phyloP scores from a whole-genome alignment of 352 stramenopile genomes.

The Phytophthora palmivora region DNA sequence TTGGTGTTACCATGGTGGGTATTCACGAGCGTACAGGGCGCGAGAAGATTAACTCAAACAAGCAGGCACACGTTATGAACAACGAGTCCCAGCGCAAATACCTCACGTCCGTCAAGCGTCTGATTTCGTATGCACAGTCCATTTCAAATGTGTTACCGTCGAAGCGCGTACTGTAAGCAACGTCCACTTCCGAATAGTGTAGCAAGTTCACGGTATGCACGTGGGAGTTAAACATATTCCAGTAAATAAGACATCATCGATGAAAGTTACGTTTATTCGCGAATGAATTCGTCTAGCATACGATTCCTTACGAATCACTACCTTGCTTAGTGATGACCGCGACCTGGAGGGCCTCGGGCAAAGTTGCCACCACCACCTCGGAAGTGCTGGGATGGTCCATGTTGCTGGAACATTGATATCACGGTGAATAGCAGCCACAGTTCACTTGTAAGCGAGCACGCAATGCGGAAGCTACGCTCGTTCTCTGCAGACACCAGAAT shows the following conservation, averaged over 20 bases:
- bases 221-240: background rate
- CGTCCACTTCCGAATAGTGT: too few species aligned
- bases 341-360: slow-evolving; percentile 34
- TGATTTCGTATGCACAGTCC: slow-evolving; percentile 97
- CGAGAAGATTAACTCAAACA: slow-evolving; percentile 97
- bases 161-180: slow-evolving; percentile 80
- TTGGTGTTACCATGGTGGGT: slow-evolving; percentile 99
- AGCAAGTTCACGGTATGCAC: too few species aligned
- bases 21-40: slow-evolving; percentile 97
- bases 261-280: slow-evolving; percentile 14
- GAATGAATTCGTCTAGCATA: slow-evolving; percentile 2
- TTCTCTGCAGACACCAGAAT: slow-evolving; percentile 88
- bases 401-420: slow-evolving; percentile 73
- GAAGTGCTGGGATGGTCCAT: slow-evolving; percentile 32
- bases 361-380: slow-evolving; percentile 20
- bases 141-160: slow-evolving; percentile 83
- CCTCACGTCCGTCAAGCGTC: slow-evolving; percentile 97
- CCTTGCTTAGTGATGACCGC: slow-evolving; percentile 17
- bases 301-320: slow-evolving; percentile 20
- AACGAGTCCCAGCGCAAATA: slow-evolving; percentile 99
- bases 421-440: slow-evolving; percentile 75
- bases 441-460: slow-evolving; percentile 70
- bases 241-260: slow-evolving; percentile 10
- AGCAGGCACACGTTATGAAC: slow-evolving; percentile 99
- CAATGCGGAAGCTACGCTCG: slow-evolving; percentile 84